These are phyloP conservation scores for Rheum nobile DNA, from an alignment of 148 eudicot species.

Conservation along the genomic window DNA sequence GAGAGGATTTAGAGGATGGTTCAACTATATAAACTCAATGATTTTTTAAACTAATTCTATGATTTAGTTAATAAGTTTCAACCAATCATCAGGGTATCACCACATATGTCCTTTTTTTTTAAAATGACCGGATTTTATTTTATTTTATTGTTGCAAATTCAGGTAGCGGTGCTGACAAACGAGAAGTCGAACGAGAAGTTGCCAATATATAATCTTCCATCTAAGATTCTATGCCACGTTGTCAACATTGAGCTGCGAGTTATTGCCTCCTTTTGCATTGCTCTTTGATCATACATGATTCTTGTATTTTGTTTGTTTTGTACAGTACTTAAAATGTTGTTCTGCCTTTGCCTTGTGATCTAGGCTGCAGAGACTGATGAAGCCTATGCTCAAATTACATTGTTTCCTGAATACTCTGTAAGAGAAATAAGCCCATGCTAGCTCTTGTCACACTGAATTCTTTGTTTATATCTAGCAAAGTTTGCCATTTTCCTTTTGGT, in stretches of 20 bases:
- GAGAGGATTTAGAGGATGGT: no score
- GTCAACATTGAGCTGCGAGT: neutral
- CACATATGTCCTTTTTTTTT: no score
- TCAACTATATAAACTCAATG: no score
- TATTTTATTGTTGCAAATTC: neutral
- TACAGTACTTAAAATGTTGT: neutral
- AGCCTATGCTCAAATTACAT: constrained; percentile 79
- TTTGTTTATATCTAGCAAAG: neutral
- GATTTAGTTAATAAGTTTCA: no score
- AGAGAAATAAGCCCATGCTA: constrained; percentile 9
- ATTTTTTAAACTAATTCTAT: no score
- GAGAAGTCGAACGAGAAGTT: neutral
- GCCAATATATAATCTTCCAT: neutral
- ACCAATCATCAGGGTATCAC: no score
- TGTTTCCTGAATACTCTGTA: constrained; percentile 54
- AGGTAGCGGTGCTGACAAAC: neutral
- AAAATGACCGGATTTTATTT: no score
- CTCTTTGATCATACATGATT: neutral
- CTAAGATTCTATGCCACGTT: neutral
- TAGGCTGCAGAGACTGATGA: constrained; percentile 96
- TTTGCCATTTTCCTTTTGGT: neutral
- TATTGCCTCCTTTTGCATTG: neutral
- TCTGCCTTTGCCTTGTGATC: neutral
- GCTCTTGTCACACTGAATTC: neutral
- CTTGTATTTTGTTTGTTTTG: no score